These are phyloP conservation scores for Wickerhamiella azymoides DNA, from an alignment of 805 yeast genomes.

Conservation along the genomic window DNA sequence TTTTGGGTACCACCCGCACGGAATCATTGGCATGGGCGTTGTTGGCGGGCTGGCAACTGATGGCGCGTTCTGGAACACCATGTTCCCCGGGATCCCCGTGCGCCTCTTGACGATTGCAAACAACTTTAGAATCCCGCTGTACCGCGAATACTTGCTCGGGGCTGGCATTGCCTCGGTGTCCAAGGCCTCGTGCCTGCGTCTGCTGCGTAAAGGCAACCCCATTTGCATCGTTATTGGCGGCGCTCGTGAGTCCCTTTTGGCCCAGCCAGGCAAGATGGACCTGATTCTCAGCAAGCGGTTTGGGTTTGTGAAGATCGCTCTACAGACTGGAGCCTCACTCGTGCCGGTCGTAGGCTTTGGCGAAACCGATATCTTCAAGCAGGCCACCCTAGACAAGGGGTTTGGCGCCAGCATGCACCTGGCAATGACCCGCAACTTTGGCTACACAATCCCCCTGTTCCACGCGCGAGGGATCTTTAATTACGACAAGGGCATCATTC, in stretches of 20 bases:
- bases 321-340: conserved; percentile 62
- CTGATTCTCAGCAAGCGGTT: conserved; percentile 63
- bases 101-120: conserved; percentile 68
- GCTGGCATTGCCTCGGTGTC: conserved; percentile 80
- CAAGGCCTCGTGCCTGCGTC: conserved; percentile 49
- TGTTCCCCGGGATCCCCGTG: conserved; percentile 74
- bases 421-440: conserved; percentile 55
- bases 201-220: conserved; percentile 52
- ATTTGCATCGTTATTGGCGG: conserved; percentile 92
- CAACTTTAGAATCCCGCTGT: conserved; percentile 77
- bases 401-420: conserved; percentile 34
- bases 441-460: conserved; percentile 83
- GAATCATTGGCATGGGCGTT: conserved; percentile 84
- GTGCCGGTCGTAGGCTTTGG: conserved; percentile 92
- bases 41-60: conserved; percentile 76
- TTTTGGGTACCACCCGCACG: conserved; percentile 94
- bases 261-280: conserved; percentile 45
- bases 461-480: conserved; percentile 87
- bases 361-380: conserved; percentile 53
- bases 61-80: conserved; percentile 50
- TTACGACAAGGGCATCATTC: conserved; percentile 81
- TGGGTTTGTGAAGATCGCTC: conserved; percentile 81
- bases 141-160: conserved; percentile 70
- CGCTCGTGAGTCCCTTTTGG: conserved; percentile 73
- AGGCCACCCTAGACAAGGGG: conserved; percentile 31